Conservation (phyloP, 306 rosid species). For the Corylus heterophylla region DNA sequence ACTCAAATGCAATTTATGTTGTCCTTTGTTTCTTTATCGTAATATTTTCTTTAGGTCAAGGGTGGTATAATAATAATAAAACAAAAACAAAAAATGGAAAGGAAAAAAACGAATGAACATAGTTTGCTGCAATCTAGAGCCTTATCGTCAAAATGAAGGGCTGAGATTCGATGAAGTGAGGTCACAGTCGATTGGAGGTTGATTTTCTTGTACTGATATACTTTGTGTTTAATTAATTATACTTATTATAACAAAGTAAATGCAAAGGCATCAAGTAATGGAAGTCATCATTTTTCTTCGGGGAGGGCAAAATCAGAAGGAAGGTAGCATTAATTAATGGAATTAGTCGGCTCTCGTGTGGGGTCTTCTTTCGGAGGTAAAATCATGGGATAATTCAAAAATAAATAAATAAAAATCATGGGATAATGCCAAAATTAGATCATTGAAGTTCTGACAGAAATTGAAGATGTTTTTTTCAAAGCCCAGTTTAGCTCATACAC, state of each 20-base stretch:
- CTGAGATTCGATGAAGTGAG: slow-evolving; percentile 21
- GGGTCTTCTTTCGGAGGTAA: neutral
- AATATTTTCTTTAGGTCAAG: neutral
- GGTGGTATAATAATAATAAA: neutral
- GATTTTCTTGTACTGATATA: neutral
- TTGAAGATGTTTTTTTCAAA: neutral
- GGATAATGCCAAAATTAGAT: neutral
- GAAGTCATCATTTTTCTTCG: slow-evolving; percentile 22
- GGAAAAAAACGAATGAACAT: slow-evolving; percentile 30
- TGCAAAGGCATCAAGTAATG: slow-evolving; percentile 17
- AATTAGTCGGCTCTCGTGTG: slow-evolving; percentile 7
- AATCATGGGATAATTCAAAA: neutral
- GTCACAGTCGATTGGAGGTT: slow-evolving; percentile 26
- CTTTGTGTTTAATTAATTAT: neutral
- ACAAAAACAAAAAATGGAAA: neutral
- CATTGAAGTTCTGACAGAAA: neutral
- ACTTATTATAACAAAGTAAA: neutral
- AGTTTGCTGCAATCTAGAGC: slow-evolving; percentile 20
- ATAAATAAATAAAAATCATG: neutral
- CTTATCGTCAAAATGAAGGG: slow-evolving; percentile 40
- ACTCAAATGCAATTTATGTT: slow-evolving; percentile 30
- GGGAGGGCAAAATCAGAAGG: neutral
- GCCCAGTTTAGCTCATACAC: neutral
- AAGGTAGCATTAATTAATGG: neutral
- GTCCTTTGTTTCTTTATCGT: neutral